Evolutionary conservation across 176 grass and related monocot genomes (phyloP).

Genomic region (Carex parvula): DNA sequence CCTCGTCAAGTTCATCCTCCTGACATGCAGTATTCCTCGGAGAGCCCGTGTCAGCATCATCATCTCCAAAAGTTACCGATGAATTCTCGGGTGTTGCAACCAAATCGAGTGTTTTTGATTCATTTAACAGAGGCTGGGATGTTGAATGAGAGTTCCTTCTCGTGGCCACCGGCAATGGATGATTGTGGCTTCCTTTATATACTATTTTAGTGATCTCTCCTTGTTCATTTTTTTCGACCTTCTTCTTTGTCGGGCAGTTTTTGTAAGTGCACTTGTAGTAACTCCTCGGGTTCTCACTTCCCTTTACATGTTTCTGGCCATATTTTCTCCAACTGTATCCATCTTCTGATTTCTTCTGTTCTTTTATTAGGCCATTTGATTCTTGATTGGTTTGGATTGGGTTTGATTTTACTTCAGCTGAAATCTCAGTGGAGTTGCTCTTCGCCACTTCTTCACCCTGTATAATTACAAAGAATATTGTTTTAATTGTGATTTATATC

Average conservation of each 20-base stretch:
- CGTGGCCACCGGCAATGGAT: constrained; percentile 51
- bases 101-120: constrained; percentile 32
- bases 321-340: constrained; percentile 53
- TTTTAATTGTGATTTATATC: background rate
- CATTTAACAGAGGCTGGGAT: constrained; percentile 29
- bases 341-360: constrained; percentile 47
- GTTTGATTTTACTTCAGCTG: background rate
- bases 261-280: constrained; percentile 97
- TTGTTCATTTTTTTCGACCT: constrained; percentile 73
- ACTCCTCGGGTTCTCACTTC: constrained; percentile 85
- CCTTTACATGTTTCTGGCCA: constrained; percentile 50
- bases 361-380: constrained; percentile 17
- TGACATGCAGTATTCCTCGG: background rate
- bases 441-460: background rate
- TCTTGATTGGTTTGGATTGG: background rate
- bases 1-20: constrained; percentile 38
- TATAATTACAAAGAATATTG: background rate
- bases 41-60: constrained; percentile 58
- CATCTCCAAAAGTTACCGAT: constrained; percentile 63
- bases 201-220: constrained; percentile 93
- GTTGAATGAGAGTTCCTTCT: constrained; percentile 35
- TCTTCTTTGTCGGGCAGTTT: constrained; percentile 87
- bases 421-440: constrained; percentile 19
- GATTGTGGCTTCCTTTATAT: constrained; percentile 85
- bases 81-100: constrained; percentile 73